Evolutionary conservation across 1,284 basidiomycete genomes (phyloP), one percentile per base, ranked within the genome.

Genomic region (Apiotrichum montevideense): DNA sequence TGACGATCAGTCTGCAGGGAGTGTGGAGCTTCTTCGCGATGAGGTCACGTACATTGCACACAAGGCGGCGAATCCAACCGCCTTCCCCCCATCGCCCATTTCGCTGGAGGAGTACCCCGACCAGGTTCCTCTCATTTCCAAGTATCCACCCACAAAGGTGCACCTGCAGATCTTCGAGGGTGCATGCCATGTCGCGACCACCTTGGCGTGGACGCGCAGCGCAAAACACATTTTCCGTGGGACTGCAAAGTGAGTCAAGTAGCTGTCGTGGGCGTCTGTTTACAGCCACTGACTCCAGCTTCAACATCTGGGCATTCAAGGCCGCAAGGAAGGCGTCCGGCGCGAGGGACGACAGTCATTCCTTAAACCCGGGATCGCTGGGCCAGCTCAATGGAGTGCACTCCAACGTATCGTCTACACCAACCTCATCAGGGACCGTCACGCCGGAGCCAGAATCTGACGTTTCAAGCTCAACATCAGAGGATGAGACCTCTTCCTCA

Each of bases 41-140:
- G 71, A 73, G 65, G 76, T 80, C 52, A 72, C 75, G 51, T 80
- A 74, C 57, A 57, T 79, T 5, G 80, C 80, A 2, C 78, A 80
- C 63, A 78, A 79, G 51, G 79, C 79, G 2, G 79, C 79, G 2
- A 62, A 75, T 14, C 79, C 80, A 0, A 62, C 68, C 0, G 62
- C 62, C 35, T 80, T 79, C 54, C 74, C 71, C 0, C 75, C 79
- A 2, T 62, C 70, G 2, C 59, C 71, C 1, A 63, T 61, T 3
- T 73, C 77, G 0, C 66, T 80, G 11, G 60, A 67, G 3, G 68
- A 73, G 45, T 79, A 75, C 51, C 75, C 76, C 13, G 68, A 72
- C 29, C 76, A 75, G 56, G 66, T 67, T 5, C 66, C 66, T 3
- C 61, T 73, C 21, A 63, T 78, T 4, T 63, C 68, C 63, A 73